Evolutionary conservation across 352 stramenopile species (phyloP), one percentile per base, ranked within the genome.

Genomic region (Phytophthora idaei): DNA sequence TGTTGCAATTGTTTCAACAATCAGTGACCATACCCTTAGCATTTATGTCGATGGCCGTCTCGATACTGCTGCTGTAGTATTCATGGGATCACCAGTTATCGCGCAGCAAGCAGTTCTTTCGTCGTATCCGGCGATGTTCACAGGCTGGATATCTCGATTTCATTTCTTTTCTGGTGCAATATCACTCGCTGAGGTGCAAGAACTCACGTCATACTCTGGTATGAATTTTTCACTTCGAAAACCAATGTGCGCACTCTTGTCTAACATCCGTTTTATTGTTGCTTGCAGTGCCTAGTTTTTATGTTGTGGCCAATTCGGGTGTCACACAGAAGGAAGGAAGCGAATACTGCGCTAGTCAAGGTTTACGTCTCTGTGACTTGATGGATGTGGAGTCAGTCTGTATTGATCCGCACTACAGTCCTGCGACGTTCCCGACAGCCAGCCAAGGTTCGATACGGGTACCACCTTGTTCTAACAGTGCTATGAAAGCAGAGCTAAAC

Each of bases 151-250:
- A 15, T 62, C 70, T 4, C 64, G 70, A 1, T 76, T 87, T 51
- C 75, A 85, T 14, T 90, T 71, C 37, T 77, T 86, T 48, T 29
- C 74, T 25, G 71, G 59, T 12, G 67, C 70, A 14, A 71, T 90
- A 12, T 72, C 76, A 1, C 9, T 50, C 9, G 29, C 67, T 25
- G 69, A 90, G 67, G 52, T 87, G 2, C 28, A 72, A 36, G 65
- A 78, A 37, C 65, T 87, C 3, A 21, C 65, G 21, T 67, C 73
- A 21, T 83, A 78, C 27, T 80, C 77, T 61, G 80, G 80, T 89
- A 71, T 27, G 50, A 59, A 37, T 28, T 3, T 41, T 9, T 57
- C 7, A 6, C 6, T 8, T 48, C 12, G 15, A 25, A 14, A 4
- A 57, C 9, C 7, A 42, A 31, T 5, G 1, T 27, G 11, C 25